Conservation (phyloP, 371 early-diverging fungal genomes). For the Mucor mucedo region DNA sequence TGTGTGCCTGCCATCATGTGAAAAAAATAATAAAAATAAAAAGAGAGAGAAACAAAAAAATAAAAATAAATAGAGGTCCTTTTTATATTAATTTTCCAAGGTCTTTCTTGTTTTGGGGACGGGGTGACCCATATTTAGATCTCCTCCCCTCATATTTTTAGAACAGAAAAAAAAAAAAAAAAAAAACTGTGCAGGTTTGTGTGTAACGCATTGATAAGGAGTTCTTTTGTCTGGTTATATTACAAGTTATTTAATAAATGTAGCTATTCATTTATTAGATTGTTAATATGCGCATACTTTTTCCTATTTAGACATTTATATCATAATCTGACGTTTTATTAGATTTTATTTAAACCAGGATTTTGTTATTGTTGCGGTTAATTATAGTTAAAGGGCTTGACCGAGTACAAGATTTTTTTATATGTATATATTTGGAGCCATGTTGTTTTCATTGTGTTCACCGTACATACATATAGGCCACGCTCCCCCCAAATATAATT, state of each 20-base stretch:
- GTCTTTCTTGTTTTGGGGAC: slow-evolving; percentile 7
- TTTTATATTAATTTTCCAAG: slow-evolving; percentile 17
- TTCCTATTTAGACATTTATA: slow-evolving; percentile 4
- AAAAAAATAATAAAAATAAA: slow-evolving; percentile 9
- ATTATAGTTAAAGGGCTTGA: no score
- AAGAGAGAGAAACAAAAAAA: neutral
- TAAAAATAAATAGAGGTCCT: neutral
- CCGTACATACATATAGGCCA: no score
- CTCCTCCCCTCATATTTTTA: slow-evolving; percentile 24
- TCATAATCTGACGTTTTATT: no score
- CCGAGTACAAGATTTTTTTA: no score
- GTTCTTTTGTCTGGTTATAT: neutral
- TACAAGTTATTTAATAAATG: neutral
- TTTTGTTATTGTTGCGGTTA: no score
- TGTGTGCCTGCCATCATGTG: slow-evolving; percentile 11
- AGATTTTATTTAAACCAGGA: no score
- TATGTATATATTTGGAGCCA: no score
- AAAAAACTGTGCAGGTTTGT: neutral
- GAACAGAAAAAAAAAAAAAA: neutral
- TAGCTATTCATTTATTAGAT: neutral
- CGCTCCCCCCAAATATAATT: no score
- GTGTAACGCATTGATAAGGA: neutral
- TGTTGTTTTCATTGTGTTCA: no score
- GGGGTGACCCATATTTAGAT: slow-evolving; percentile 18
- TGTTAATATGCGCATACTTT: slow-evolving; percentile 2